A percentile compares a stretch with the other conserved stretches of the same genome.
Evolutionary conservation across 2,329 filamentous ascomycete genomes (phyloP).

Genomic region (Escovopsis sp.): DNA sequence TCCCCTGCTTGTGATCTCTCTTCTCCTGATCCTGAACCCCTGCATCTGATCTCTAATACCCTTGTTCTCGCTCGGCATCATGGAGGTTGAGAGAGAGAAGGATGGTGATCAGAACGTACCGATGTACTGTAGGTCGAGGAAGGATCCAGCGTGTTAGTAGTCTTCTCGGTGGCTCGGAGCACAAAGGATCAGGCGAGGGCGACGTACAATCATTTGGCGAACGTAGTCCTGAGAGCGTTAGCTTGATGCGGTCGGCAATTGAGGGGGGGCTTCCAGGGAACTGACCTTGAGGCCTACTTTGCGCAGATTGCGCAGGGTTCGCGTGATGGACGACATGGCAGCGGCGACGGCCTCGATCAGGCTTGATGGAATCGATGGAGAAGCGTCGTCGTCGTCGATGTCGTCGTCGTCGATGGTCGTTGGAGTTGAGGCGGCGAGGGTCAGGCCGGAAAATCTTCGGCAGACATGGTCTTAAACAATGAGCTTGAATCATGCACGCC

Average conservation of each 20-base stretch:
- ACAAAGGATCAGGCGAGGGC: conserved; percentile 9
- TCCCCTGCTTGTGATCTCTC: no score
- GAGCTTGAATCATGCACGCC: no score
- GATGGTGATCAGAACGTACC: conserved; percentile 23
- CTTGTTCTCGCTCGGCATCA: no score
- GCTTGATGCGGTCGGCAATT: conserved; percentile 5
- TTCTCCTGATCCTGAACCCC: no score
- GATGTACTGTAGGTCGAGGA: conserved; percentile 32
- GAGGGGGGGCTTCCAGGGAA: neutral
- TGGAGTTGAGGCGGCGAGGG: conserved; percentile 1
- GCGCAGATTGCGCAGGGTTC: conserved; percentile 77
- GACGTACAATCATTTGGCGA: conserved; percentile 81
- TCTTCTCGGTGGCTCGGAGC: conserved; percentile 12
- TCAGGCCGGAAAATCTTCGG: conserved; percentile 18
- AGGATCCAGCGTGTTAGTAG: conserved; percentile 7
- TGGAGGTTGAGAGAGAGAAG: neutral
- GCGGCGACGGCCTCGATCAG: conserved; percentile 21
- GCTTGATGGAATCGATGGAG: conserved; percentile 2
- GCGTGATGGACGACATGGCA: conserved; percentile 77
- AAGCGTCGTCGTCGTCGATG: no score
- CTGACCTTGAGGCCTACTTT: conserved; percentile 75
- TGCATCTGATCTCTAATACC: no score
- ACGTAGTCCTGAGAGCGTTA: conserved; percentile 54
- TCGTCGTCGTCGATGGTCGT: no score
- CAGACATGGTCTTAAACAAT: no score